Conservation (phyloP, 441 rosid genomes). For the Gossypium gossypioides region DNA sequence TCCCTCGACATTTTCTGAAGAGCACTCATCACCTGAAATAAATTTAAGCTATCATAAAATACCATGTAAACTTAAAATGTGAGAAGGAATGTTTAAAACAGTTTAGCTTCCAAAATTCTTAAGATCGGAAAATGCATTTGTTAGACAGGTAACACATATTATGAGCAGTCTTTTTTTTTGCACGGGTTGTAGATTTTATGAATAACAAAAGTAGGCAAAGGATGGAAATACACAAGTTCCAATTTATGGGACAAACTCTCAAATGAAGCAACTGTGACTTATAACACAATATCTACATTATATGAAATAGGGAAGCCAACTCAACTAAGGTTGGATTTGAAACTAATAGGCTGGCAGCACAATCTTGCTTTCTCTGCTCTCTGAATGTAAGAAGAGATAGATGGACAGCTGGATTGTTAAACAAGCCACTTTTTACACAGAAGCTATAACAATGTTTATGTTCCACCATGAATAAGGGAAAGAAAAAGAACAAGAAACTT, state of each 20-base stretch:
- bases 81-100: neutral
- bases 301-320: neutral
- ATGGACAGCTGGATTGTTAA: neutral
- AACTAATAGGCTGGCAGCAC: neutral
- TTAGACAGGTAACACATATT: neutral
- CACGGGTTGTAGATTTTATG: neutral
- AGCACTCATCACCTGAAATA: slow-evolving; percentile 55
- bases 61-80: neutral
- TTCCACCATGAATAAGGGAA: neutral
- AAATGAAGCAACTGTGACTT: neutral
- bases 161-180: neutral
- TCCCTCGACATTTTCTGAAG: slow-evolving; percentile 58
- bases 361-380: neutral
- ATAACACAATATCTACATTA: neutral
- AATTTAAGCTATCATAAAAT: slow-evolving; percentile 11
- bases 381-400: neutral
- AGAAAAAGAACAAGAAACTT: slow-evolving; percentile 1
- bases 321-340: neutral
- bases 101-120: neutral
- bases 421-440: neutral
- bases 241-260: neutral
- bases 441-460: neutral
- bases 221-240: neutral
- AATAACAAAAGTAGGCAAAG: neutral
- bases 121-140: neutral